Conservation (phyloP, 2,329 filamentous ascomycete genomes). For the Huntiella savannae region DNA sequence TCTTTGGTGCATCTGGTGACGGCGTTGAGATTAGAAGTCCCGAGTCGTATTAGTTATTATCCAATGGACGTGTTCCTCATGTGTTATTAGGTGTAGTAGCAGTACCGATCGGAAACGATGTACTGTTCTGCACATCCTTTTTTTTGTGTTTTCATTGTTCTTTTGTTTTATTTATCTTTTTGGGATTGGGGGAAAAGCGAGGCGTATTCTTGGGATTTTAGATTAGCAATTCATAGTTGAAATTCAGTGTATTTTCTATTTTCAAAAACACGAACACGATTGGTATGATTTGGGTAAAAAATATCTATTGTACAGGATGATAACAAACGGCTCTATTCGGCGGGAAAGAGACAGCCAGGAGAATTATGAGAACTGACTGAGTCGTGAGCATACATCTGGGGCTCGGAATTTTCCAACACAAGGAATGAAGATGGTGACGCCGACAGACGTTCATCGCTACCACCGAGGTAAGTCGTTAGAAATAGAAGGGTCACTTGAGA, state of each 20-base stretch:
- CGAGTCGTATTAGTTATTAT: conserved; percentile 3
- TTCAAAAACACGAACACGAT: background rate
- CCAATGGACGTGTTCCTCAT: too few relatives aligned
- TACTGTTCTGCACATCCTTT: background rate
- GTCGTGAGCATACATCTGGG: too few relatives aligned
- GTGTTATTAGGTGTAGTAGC: too few relatives aligned
- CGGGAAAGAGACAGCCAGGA: too few relatives aligned
- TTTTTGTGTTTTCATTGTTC: background rate
- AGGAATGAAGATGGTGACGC: too few relatives aligned
- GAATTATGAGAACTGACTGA: too few relatives aligned
- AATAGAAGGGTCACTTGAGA: too few relatives aligned
- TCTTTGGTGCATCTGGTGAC: conserved; percentile 6
- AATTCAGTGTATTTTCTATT: conserved; percentile 3
- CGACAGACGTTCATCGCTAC: too few relatives aligned
- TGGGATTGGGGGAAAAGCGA: conserved; percentile 1
- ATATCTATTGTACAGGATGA: conserved; percentile 11
- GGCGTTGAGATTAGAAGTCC: conserved; percentile 2
- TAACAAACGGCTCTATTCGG: background rate
- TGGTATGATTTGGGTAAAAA: background rate
- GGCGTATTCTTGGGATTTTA: conserved; percentile 1
- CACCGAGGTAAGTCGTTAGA: too few relatives aligned
- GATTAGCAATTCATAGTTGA: background rate
- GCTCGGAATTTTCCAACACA: too few relatives aligned
- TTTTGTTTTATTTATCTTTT: background rate
- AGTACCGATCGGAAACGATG: background rate